phyloP scores from a whole-genome alignment of 2,329 filamentous ascomycete genomes.

The Laburnicola sp. region DNA sequence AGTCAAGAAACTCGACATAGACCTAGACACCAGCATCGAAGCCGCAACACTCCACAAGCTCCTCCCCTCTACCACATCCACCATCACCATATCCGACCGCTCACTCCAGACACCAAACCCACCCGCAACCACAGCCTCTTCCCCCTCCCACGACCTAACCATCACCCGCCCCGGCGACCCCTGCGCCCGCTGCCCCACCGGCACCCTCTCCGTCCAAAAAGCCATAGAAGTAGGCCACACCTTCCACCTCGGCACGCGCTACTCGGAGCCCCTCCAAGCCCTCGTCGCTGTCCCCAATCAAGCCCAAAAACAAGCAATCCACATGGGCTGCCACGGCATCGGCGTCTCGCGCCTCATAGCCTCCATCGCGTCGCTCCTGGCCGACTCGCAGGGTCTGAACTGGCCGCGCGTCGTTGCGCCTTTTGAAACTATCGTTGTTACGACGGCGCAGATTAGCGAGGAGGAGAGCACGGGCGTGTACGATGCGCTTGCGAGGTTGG shows the following conservation, averaged over 20 bases:
- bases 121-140: too few species aligned
- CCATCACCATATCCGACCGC: constrained; percentile 26
- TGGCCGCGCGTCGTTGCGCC: constrained; percentile 90
- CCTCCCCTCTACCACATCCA: constrained; percentile 22
- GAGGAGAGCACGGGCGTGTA: constrained; percentile 63
- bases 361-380: constrained; percentile 75
- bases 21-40: constrained; percentile 72
- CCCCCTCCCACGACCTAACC: constrained; percentile 68
- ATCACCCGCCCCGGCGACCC: constrained; percentile 67
- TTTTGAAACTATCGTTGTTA: constrained; percentile 73
- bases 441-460: constrained; percentile 50
- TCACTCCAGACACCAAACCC: constrained; percentile 1
- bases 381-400: constrained; percentile 71
- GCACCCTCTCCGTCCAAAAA: constrained; percentile 65
- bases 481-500: constrained; percentile 55
- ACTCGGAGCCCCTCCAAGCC: constrained; percentile 74
- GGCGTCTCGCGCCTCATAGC: constrained; percentile 89
- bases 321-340: constrained; percentile 98
- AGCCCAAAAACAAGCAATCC: constrained; percentile 59
- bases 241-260: constrained; percentile 88
- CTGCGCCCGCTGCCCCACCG: constrained; percentile 71
- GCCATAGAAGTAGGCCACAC: constrained; percentile 94
- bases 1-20: constrained; percentile 66
- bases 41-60: constrained; percentile 22
- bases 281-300: constrained; percentile 55